Base-by-base conservation (phyloP, 2,329 filamentous ascomycete species). In the Diplodia scrobiculata region DNA sequence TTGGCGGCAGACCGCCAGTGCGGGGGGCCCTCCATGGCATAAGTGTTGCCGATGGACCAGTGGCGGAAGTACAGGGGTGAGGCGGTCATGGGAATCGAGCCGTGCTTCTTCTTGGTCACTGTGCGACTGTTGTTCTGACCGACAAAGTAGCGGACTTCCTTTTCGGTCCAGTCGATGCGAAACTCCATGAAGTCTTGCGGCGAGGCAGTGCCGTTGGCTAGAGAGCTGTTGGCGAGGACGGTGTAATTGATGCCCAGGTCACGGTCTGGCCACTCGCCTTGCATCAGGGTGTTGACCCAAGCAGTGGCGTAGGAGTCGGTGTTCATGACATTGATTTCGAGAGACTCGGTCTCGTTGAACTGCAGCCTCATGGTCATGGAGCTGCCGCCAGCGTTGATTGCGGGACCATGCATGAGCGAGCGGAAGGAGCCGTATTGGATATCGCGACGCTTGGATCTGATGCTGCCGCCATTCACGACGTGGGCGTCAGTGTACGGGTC, bases 351-450 rank as follows among this genome's bases (percentile, higher is more conserved):
- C 34, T 79, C 74, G 67, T 83, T 83, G 73, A 79, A 80, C 51
- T 79, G 69, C 67, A 82, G 71, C 66, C 76, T 74, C 80, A 83
- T 82, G 0, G 80, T 79, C 67, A 83, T 73, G 3, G 80, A 79
- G 51, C 76, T 80, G 3, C 81, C 81, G 27, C 74, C 69, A 13
- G 71, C 70, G 29, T 72, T 75, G 19, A 70, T 70, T 34, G 70
- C 71, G 3, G 81, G 75, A n/a, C 79, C 76, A 63, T 77, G 77
- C 72, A 83, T 76, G 27, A 77, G 73, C 1, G 77, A 73, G 29
- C 80, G 75, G 68, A 83, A 83, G 10, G 80, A 79, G 55, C 81
- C 81, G 74, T 80, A 81, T 38, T 80, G 75, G 21, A 83, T 82
- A 67, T 83, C 81, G 47, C 78, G 77, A 41, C 81, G 73, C 27